Conservation (phyloP, 345 rosid genomes). For the Toxicodendron radicans region DNA sequence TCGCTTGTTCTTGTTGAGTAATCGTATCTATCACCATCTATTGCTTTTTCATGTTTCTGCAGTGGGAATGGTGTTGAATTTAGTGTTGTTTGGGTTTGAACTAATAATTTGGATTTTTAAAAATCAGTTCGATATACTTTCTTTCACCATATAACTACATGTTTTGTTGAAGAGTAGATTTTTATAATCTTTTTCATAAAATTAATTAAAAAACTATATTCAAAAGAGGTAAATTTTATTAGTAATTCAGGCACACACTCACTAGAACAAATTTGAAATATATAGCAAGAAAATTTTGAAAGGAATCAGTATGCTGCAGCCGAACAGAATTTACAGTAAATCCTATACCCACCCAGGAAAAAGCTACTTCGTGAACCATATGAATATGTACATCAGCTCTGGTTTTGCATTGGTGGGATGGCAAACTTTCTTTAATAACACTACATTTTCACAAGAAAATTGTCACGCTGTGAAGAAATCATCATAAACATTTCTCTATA, state of each 20-base stretch:
- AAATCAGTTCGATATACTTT: too few species aligned
- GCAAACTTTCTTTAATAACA: background rate
- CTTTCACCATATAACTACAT: too few species aligned
- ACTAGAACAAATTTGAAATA: background rate
- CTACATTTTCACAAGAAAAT: background rate
- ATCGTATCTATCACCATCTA: too few species aligned
- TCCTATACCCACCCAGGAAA: background rate
- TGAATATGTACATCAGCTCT: conserved; percentile 8
- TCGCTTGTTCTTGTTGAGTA: background rate
- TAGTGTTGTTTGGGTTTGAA: too few species aligned
- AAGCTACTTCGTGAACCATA: background rate
- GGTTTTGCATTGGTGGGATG: background rate
- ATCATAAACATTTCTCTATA: background rate
- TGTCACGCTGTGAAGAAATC: background rate
- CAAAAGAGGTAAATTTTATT: too few species aligned
- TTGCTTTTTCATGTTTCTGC: too few species aligned
- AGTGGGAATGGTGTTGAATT: too few species aligned
- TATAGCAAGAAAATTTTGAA: background rate
- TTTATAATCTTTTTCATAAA: too few species aligned
- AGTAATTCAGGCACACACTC: background rate
- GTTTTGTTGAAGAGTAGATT: too few species aligned
- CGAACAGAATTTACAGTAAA: background rate
- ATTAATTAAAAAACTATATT: too few species aligned
- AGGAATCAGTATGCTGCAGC: background rate
- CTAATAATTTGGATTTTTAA: too few species aligned